Evolutionary conservation across 345 rosid species (phyloP), one percentile per base, ranked within the genome.

Genomic region (Sonneratia alba): DNA sequence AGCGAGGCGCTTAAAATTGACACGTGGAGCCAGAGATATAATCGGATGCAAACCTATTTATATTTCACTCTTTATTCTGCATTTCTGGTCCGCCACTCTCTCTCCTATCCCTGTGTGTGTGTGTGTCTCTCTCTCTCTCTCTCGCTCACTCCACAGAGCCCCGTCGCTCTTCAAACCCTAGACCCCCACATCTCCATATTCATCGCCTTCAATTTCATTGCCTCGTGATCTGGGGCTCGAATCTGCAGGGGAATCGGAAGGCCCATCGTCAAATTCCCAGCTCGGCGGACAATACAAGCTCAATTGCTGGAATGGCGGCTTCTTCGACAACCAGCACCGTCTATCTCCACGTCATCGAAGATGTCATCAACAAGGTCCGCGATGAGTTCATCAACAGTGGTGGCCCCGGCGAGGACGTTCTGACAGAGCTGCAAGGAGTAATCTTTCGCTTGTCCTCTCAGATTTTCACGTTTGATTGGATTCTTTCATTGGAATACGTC

Each of bases 21-120:
- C 97, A 91, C 98, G 93, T 89, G 90, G 84, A 75, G 65, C n/a
- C 48, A 70, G 61, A 70, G 57, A 73, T 79, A 72, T 67, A 82
- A 86, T 86, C 96, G 93, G 97, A 93, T 90, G 93, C 93, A 93
- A 89, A 93, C 97, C 97, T 93, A 93, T 93, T 93, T 93, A 93
- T 91, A 91, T 89, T 86, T 85, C 91, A 74, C 81, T 74, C 90
- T 86, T 81, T 82, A 86, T 79, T 82, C 85, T 22, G 53, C 37
- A 59, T 76, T 80, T 75, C 86, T 83, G 82, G 73, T 77, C 80
- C 72, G 78, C 77, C 22, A 45, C 27, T n/a, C 36, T 72, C 42
- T 42, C 49, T 68, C 68, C 32, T 73, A 21, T 45, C 55, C 8
- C 36, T 67, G 27, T 36, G 21, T 43, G 38, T 47, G 69, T 22